These are phyloP conservation scores for Chalciporus chontae DNA, from an alignment of 768 basidiomycete genomes.

Conservation along the genomic window DNA sequence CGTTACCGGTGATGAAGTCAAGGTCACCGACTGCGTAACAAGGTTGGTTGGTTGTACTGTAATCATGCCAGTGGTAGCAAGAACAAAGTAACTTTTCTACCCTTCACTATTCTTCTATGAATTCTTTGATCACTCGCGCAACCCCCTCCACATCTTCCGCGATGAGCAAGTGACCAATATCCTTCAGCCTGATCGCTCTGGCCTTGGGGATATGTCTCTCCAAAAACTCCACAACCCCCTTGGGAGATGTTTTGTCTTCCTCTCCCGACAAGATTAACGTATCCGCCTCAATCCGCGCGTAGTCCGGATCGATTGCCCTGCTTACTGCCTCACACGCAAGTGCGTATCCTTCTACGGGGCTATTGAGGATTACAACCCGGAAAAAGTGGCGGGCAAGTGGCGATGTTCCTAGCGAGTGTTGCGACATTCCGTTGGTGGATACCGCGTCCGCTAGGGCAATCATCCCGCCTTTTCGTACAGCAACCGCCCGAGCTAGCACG, in stretches of 20 bases:
- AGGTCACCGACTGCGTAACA: no score
- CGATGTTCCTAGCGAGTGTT: neutral
- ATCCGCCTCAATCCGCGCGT: neutral
- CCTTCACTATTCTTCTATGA: neutral
- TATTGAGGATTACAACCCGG: neutral
- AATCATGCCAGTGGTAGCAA: no score
- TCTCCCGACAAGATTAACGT: constrained; percentile 4
- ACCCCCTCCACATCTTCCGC: constrained; percentile 5
- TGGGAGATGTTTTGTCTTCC: neutral
- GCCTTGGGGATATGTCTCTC: neutral
- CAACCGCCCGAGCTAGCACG: neutral
- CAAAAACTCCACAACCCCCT: neutral
- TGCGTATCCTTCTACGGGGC: neutral
- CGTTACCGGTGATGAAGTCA: no score
- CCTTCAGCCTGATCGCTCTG: neutral
- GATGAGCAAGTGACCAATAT: constrained; percentile 2
- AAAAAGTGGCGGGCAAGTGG: constrained; percentile 2
- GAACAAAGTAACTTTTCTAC: neutral
- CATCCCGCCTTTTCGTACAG: constrained; percentile 6
- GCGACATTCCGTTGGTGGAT: constrained; percentile 3
- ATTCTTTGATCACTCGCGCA: neutral
- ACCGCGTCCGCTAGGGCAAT: constrained; percentile 1
- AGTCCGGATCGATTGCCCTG: neutral
- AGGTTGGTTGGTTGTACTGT: no score
- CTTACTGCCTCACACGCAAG: neutral